Evolutionary conservation across 192 early-diverging fungal genomes (phyloP).

Genomic region (Linnemannia elongata): DNA sequence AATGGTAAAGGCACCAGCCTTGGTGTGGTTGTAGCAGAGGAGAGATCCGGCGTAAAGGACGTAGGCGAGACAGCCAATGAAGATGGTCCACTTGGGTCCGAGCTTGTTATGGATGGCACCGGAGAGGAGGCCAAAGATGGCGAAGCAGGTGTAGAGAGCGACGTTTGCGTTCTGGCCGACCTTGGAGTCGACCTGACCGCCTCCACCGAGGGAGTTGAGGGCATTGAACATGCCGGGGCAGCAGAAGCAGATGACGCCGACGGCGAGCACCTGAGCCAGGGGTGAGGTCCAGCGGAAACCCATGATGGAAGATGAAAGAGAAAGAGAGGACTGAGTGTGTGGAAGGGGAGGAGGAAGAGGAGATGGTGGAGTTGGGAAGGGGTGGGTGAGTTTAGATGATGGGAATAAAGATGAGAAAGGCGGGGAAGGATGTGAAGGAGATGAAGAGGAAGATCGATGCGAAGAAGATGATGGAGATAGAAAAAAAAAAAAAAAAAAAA

Average conservation of each 20-base stretch:
- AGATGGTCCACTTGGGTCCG: slow-evolving; percentile 79
- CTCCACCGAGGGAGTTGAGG: slow-evolving; percentile 74
- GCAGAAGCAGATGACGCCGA: slow-evolving; percentile 82
- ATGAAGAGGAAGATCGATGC: background rate
- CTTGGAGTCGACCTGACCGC: slow-evolving; percentile 71
- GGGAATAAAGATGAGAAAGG: background rate
- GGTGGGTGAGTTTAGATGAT: background rate
- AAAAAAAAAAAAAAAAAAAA: background rate
- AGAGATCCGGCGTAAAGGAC: slow-evolving; percentile 86
- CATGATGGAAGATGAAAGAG: slow-evolving; percentile 18
- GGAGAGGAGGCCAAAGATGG: slow-evolving; percentile 81
- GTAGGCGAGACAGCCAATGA: slow-evolving; percentile 76
- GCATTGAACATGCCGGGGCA: slow-evolving; percentile 88
- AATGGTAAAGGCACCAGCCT: slow-evolving; percentile 73
- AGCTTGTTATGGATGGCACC: slow-evolving; percentile 85
- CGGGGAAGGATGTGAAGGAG: background rate
- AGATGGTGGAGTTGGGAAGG: background rate
- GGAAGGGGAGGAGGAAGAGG: background rate
- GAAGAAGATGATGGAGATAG: background rate
- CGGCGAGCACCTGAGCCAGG: slow-evolving; percentile 76
- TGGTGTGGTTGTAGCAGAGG: slow-evolving; percentile 74
- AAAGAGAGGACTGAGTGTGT: background rate
- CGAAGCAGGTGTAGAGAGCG: slow-evolving; percentile 83
- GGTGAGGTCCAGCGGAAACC: slow-evolving; percentile 67
- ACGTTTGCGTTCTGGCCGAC: slow-evolving; percentile 81